These are phyloP conservation scores for Scenedesmus sp. DNA, from an alignment of 163 green algal genomes.

Conservation along the genomic window DNA sequence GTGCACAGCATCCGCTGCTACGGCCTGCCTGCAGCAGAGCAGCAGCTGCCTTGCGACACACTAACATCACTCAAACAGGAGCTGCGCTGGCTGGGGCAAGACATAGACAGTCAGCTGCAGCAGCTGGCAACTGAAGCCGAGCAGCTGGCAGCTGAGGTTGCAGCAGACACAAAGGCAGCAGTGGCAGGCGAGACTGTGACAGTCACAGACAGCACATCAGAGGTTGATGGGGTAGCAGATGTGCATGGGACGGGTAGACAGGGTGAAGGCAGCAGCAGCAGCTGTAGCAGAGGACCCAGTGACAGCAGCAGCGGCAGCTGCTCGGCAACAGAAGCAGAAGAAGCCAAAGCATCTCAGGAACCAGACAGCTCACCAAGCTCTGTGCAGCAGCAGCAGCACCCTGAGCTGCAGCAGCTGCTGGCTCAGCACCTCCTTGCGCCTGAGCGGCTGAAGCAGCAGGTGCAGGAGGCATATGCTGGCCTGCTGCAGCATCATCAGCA, in stretches of 20 bases:
- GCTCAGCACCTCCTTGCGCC: constrained; percentile 13
- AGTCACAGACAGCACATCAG: neutral
- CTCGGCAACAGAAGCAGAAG: neutral
- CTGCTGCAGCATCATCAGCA: constrained; percentile 20
- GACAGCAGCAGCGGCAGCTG: neutral
- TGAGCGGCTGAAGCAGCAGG: constrained; percentile 40
- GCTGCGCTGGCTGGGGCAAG: constrained; percentile 20
- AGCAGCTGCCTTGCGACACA: neutral
- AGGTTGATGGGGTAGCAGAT: neutral
- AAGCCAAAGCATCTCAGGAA: too few species aligned
- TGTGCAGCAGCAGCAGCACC: constrained; percentile 7
- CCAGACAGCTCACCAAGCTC: neutral
- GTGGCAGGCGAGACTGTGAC: neutral
- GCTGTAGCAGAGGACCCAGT: neutral
- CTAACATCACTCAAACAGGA: constrained; percentile 25
- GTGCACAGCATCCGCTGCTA: constrained; percentile 16
- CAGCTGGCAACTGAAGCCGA: neutral
- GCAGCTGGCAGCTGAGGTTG: constrained; percentile 2
- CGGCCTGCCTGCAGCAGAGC: constrained; percentile 12
- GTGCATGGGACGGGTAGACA: neutral
- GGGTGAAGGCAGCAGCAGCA: neutral
- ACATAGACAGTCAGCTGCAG: neutral
- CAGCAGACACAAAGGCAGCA: constrained; percentile 14
- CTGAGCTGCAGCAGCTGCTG: constrained; percentile 32
- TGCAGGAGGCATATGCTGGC: constrained; percentile 18